Evolutionary conservation across 192 early-diverging fungal species (phyloP), one percentile per base, ranked within the genome.

Genomic region (Mortierella claussenii): DNA sequence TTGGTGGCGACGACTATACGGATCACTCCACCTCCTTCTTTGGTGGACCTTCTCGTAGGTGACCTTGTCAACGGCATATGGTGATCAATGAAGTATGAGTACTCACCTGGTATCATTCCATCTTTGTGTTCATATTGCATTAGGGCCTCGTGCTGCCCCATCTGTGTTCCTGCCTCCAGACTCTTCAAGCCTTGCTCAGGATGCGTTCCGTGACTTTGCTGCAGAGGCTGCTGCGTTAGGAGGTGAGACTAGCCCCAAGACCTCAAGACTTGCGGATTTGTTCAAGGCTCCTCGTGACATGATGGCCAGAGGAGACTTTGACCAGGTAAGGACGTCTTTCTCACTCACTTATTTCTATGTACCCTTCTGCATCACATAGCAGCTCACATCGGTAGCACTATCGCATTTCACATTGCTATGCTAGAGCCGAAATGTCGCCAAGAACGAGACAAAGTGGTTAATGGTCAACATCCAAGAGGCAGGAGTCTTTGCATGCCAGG

Each of bases 211-310:
- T 17, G 87, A 91, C 51, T 89, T 91, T 80, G 82, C 83, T 12
- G 82, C 87, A 13, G 90, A 91, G 64, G 83, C 88, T 17, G 85
- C 75, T 17, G 85, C 84, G 40, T 80, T 90, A 57, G 59, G 80
- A 31, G 83, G 81, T 45, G 71, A 55, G 51, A 62, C 55, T 55
- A 86, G 63, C 69, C 85, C 78, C 66, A 85, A 82, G 69, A 78
- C 67, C 18, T 69, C 76, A 23, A 80, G 88, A 27, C 68, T 95
- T 42, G 89, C 92, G 2, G 89, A 94, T 51, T 74, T 97, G 50
- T 98, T 95, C 76, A 85, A 89, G 36, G 91, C 95, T 4, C 97
- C 97, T 0, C 85, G 89, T 28, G 95, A 94, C 40, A 91, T 98
- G 60, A 97, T 98, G 89, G 89, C 86, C 52, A 63, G 68, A 50